Evolutionary conservation across 192 early-diverging fungal species (phyloP).

Genomic region (Coemansia nantahalensis): DNA sequence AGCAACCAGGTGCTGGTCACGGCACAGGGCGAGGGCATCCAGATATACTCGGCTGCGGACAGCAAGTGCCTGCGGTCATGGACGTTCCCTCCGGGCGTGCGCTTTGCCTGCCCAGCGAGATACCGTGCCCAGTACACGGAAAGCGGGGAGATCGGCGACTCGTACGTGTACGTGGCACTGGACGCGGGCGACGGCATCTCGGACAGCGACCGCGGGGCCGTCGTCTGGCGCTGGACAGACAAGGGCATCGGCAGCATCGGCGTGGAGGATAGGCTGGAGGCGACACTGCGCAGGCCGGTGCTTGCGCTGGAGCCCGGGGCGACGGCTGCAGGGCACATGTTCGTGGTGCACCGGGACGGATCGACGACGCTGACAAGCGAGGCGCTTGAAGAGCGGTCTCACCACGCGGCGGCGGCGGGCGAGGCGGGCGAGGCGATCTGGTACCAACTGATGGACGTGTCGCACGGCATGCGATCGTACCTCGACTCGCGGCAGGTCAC

Average conservation of each 20-base stretch:
- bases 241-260: constrained; percentile 46
- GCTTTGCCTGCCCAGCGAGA: constrained; percentile 51
- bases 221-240: constrained; percentile 52
- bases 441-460: constrained; percentile 47
- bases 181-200: constrained; percentile 22
- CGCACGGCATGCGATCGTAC: constrained; percentile 52
- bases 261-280: constrained; percentile 38
- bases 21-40: constrained; percentile 42
- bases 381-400: constrained; percentile 13
- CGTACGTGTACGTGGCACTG: constrained; percentile 38
- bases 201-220: constrained; percentile 9
- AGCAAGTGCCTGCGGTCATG: constrained; percentile 53
- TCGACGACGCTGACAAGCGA: constrained; percentile 23
- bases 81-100: constrained; percentile 44
- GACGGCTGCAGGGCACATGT: constrained; percentile 25
- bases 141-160: constrained; percentile 3
- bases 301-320: constrained; percentile 39
- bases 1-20: constrained; percentile 39
- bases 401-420: constrained; percentile 8
- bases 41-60: constrained; percentile 44
- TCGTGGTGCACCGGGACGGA: constrained; percentile 37
- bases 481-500: constrained; percentile 49
- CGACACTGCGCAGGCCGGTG: constrained; percentile 10
- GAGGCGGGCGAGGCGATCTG: constrained; percentile 21
- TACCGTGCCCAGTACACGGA: constrained; percentile 23